Base-by-base conservation (phyloP, 495 filamentous ascomycete genomes). In the Tuber microsphaerosporum region DNA sequence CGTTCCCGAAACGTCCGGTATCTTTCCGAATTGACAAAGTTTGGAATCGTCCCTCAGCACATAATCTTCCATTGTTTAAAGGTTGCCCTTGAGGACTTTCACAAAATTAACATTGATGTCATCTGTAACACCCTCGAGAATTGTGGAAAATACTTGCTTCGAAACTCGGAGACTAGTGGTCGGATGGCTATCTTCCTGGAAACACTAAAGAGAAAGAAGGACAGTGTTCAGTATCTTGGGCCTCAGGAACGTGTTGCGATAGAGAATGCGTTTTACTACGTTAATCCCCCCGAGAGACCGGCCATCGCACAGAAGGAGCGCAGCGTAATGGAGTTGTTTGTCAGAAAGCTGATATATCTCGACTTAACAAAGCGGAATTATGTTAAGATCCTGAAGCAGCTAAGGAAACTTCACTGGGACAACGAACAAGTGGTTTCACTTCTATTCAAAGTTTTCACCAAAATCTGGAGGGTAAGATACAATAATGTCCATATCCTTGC, bases 11-110 rank as follows among this genome's bases (percentile, higher is more conserved):
- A 99, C 84, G 93, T 97, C 72, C 93, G 95, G 10, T 99, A 99
- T 81, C 89, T 99, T 73, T 95, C 95, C 14, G 95, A 99, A 84
- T 85, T 99, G 82, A 97, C 95, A 71, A 99, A 99, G 81, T 99
- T 98, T 82, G 94, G 95, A 61, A 93, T 98, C 42, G 94, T 99
- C 34, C 96, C 95, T 14, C 94, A 99, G 84, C 95, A 99, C 83
- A 94, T 98, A 78, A 95, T 98, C 75, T 99, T 99, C 84, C 96
- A 99, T 80, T 98, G 94, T 84, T 88, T 99, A 76, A 98, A 97
- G 83, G 94, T 99, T 80, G 95, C 95, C 75, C 86, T 98, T 9
- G 96, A 99, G 80, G 95, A 99, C 76, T 98, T 99, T 79, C 97
- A 97, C 14, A 89, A 94, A 77, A 96, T 97, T 90, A 98, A 98